Base-by-base conservation (phyloP, 1,284 basidiomycete genomes). In the Moesziomyces antarcticus region DNA sequence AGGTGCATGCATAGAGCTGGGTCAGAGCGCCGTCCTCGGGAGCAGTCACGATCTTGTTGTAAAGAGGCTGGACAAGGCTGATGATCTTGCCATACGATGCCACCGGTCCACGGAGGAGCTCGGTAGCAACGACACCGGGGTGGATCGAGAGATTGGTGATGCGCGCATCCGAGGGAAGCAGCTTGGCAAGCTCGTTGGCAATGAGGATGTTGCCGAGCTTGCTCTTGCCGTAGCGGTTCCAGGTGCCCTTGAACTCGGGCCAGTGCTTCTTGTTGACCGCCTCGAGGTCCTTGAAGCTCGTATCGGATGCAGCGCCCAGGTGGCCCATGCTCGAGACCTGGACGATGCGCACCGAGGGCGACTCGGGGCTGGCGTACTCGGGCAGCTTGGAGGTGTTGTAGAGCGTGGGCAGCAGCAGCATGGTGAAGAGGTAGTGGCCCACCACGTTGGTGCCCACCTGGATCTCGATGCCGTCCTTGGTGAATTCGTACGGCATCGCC, bases 1-100 rank as follows among this genome's bases (percentile, higher is more conserved):
- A 79, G 16, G 79, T 74, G 10, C 77, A 77, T 3, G 82, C 82
- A 56, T 82, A 85, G 3, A 83, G 68, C 59, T 78, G 79, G 2
- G 80, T 84, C 45, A 75, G 59, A 10, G 83, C 83, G 22, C 84
- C 84, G 3, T 80, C 75, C 18, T 71, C 52, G 0, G 75, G 53
- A 18, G 66, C 50, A 52, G 76, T 77, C 25, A 79, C 37, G 27
- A 75, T 55, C 10, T 71, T 70, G 5, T 59, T 60, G 3, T 49
- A 50, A 2, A 79, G 11, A 13, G 47, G 48, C 55, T 49, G 54
- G 30, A 65, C 6, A 13, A 30, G 22, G 20, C 47, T 45, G n/a
- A 73, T 3, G 10, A 77, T n/a, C n/a, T 18, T 27, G 21, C 75
- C 75, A 50, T 77, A 77, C 50, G 75, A 77, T 35, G 65, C 41